Conservation (phyloP, 192 early-diverging fungal species). For the Allomyces macrogynus region DNA sequence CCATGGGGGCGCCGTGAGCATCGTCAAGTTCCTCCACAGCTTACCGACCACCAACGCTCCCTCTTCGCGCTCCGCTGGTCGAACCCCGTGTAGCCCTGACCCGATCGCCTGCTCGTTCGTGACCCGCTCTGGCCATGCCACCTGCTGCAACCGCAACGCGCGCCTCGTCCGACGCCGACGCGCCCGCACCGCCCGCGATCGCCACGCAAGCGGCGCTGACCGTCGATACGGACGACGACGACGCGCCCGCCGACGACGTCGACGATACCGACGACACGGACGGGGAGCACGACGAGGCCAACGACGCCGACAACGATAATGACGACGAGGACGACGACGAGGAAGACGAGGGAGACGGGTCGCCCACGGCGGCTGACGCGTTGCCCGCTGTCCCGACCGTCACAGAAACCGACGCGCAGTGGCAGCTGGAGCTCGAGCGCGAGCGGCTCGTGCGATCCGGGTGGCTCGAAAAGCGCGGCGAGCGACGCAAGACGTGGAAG, state of each 20-base stretch:
- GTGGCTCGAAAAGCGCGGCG: background rate
- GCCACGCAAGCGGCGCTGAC: too few relatives aligned
- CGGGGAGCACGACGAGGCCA: background rate
- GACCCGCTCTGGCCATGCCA: too few relatives aligned
- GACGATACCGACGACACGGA: background rate
- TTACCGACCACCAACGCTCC: too few relatives aligned
- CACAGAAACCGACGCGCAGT: background rate
- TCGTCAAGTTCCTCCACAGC: too few relatives aligned
- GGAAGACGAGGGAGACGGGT: background rate
- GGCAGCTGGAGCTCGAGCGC: background rate
- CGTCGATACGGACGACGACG: too few relatives aligned
- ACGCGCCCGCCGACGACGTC: background rate
- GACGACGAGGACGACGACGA: background rate
- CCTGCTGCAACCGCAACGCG: too few relatives aligned
- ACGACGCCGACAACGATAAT: background rate
- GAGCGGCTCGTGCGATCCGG: background rate
- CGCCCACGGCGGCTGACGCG: background rate
- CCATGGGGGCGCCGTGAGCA: too few relatives aligned
- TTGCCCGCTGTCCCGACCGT: background rate
- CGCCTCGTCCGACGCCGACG: too few relatives aligned
- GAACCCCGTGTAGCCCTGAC: too few relatives aligned
- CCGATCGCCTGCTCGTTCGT: too few relatives aligned
- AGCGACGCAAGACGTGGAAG: slow-evolving; percentile 22
- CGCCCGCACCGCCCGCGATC: too few relatives aligned
- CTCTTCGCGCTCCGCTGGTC: too few relatives aligned